phyloP scores from a whole-genome alignment of 306 rosid genomes.

The Hippophae gyantsensis region DNA sequence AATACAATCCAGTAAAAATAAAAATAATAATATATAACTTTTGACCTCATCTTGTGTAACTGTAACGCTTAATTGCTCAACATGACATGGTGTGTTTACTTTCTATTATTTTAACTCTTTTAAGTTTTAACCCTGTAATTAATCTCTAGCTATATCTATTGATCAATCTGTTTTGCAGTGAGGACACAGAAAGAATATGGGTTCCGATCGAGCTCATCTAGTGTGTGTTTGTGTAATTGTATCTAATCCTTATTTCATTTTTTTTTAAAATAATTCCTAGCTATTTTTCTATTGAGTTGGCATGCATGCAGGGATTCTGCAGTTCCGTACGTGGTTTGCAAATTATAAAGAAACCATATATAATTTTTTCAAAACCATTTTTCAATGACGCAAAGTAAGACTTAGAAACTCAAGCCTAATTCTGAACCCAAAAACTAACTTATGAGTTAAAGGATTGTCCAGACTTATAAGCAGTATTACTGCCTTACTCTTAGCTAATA shows the following conservation, averaged over 20 bases:
- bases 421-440: too few relatives aligned
- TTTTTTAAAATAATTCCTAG: background rate
- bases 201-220: background rate
- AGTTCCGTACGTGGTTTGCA: background rate
- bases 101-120: background rate
- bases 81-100: background rate
- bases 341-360: background rate
- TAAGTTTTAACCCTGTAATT: background rate
- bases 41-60: background rate
- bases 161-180: background rate
- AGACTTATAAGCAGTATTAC: too few relatives aligned
- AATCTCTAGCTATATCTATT: too few relatives aligned
- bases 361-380: background rate
- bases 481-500: too few relatives aligned
- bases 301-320: slow-evolving; percentile 16
- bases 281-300: slow-evolving; percentile 1
- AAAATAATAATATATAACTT: background rate
- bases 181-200: background rate
- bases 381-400: background rate
- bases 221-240: too few relatives aligned
- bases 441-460: too few relatives aligned
- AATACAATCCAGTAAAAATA: background rate
- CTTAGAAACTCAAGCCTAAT: too few relatives aligned
- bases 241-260: background rate
- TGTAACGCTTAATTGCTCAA: slow-evolving; percentile 11